These are phyloP conservation scores for Penicillium samsonianum DNA, from an alignment of 495 filamentous ascomycete species.

Conservation along the genomic window DNA sequence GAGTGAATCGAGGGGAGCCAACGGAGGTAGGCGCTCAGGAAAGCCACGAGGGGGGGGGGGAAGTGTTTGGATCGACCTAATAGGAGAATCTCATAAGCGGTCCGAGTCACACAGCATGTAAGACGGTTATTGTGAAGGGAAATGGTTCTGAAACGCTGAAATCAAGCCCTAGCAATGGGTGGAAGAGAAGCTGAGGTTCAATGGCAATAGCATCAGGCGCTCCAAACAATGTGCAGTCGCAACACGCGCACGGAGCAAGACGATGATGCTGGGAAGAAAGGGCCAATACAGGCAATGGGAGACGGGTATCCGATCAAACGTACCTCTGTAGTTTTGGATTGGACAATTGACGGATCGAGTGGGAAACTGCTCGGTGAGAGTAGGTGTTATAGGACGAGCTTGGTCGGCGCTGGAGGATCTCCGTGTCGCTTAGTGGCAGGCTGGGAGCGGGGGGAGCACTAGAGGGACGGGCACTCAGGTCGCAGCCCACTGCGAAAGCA, in stretches of 20 bases:
- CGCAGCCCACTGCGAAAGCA: slow-evolving; percentile 18
- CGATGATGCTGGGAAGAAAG: slow-evolving; percentile 16
- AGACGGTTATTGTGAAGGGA: background rate
- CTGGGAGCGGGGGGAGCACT: slow-evolving; percentile 38
- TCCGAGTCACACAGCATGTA: slow-evolving; percentile 19
- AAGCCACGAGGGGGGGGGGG: slow-evolving; percentile 28
- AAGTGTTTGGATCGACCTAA: slow-evolving; percentile 41
- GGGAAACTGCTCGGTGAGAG: slow-evolving; percentile 15
- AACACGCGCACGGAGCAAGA: slow-evolving; percentile 33
- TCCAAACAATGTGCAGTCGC: slow-evolving; percentile 23
- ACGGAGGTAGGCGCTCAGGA: slow-evolving; percentile 26
- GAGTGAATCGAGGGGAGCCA: slow-evolving; percentile 27
- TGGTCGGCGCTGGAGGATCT: slow-evolving; percentile 41
- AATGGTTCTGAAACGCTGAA: slow-evolving; percentile 6
- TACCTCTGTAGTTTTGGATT: slow-evolving; percentile 22
- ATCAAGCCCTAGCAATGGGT: background rate
- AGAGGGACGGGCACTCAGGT: slow-evolving; percentile 21
- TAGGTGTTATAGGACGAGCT: slow-evolving; percentile 34
- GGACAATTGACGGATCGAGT: slow-evolving; percentile 26
- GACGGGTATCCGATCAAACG: slow-evolving; percentile 6
- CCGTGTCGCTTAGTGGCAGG: slow-evolving; percentile 51
- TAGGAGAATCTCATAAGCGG: slow-evolving; percentile 35
- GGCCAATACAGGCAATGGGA: slow-evolving; percentile 10
- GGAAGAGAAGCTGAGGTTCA: slow-evolving; percentile 7
- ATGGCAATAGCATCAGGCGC: slow-evolving; percentile 17